Percentiles rank a stretch among this genome's conserved stretches.
Conservation (phyloP, 306 rosid genomes). For the Senna tora region DNA sequence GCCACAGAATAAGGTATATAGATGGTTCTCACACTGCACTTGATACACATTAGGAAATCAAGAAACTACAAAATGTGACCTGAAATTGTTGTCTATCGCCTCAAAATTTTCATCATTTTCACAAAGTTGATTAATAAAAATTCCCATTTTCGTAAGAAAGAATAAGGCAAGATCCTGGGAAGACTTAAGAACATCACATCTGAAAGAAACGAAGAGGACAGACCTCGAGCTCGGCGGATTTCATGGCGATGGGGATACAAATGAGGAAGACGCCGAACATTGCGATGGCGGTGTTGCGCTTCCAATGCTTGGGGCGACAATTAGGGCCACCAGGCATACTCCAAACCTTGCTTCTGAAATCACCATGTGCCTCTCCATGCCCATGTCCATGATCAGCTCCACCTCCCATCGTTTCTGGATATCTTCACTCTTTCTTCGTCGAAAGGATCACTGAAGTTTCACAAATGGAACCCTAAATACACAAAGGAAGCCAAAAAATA, state of each 20-base stretch:
- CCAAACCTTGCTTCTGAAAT: conserved; percentile 93
- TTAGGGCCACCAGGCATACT: conserved; percentile 91
- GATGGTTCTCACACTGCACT: neutral
- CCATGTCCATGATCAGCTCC: conserved; percentile 74
- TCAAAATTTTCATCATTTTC: no score
- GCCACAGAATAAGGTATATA: neutral
- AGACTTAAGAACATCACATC: neutral
- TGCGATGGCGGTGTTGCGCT: conserved; percentile 90
- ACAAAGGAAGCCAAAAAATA: no score
- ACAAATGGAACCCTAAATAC: conserved; percentile 53
- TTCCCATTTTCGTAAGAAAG: conserved; percentile 7
- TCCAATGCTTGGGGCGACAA: conserved; percentile 97
- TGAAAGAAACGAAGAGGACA: neutral
- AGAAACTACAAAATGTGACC: neutral
- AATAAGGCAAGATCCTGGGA: neutral
- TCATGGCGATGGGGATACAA: conserved; percentile 94
- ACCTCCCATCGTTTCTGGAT: conserved; percentile 50
- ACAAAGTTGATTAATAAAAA: neutral
- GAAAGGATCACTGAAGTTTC: conserved; percentile 19
- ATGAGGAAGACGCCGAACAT: conserved; percentile 84
- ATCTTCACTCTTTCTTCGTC: conserved; percentile 13
- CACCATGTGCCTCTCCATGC: conserved; percentile 58
- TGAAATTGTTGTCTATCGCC: neutral
- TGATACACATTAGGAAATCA: neutral
- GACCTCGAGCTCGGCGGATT: conserved; percentile 96